Evolutionary conservation across 306 rosid genomes (phyloP), one percentile per base, ranked within the genome.

Genomic region (Oxytropis ochrocephala): DNA sequence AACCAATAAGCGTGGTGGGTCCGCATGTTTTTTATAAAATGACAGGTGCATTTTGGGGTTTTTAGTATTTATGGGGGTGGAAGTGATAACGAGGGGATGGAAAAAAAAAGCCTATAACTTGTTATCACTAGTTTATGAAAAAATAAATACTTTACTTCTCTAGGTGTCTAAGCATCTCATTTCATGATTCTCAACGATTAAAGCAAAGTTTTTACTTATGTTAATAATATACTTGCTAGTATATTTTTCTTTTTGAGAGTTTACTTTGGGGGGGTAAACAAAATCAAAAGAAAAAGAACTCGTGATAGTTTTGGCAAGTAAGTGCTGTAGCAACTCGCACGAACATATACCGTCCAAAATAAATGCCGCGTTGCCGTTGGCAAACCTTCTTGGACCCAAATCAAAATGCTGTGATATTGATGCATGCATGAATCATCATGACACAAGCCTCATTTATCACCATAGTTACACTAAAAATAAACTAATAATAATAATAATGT

Each of bases 281-380:
- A 56, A 10, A 55, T 61, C 35, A 39, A 13, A 13, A 60, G 55
- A 44, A 44, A 64, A 64, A 46, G 29, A 44, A 9, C 8, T 42
- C 18, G 24, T 43, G 52, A 64, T 46, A 11, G 50, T 36, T 36
- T 5, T 5, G 11, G 18, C 6, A 61, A 61, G 50, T 42, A 67
- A 67, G 38, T 67, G 60, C 35, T 33, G 11, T 24, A 27, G 42
- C 62, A 55, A 7, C 27, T 39, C 57, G 35, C 59, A 49, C 46
- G 13, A 43, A 47, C 29, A 44, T 1, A 33, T 4, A 17, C 35
- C 4, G 48, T 49, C 48, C 60, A 49, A 50, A 48, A 33, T 7
- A 11, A 49, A 65, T 33, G 8, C 47, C 73, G 72, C 72, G 72
- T 49, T 66, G 35, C 35, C 59, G 72, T 49, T 66, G 48, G 59